Base-by-base conservation (phyloP, 768 basidiomycete genomes). In the Leccinellum rugosiceps region DNA sequence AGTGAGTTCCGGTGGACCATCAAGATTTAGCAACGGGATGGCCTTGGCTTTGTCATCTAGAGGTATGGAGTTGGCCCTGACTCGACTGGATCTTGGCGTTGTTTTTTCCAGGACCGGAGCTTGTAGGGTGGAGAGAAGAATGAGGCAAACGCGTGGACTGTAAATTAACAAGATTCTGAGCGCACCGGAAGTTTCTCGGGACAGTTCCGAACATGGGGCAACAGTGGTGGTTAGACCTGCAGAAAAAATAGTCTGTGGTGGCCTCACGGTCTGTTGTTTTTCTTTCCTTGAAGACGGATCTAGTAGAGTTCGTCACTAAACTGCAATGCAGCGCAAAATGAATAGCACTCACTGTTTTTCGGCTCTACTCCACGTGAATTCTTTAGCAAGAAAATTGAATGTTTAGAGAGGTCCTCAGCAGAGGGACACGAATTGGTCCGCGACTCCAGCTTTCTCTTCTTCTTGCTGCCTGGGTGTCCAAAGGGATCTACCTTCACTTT, bases 401-500 rank as follows among this genome's bases (percentile, higher is more conserved):
- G 35, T 23, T 34, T 44, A 25, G 50, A 28, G 13, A 5, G 41
- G 14, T 46, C 50, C 23, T 56, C 50, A 34, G 19, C 41, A 26
- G 54, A 48, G 15, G 35, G 30, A 43, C 43, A 17, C 25, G 19
- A 19, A 30, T 49, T 30, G 35, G 23, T 25, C 14, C 23, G 51
- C 21, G 7, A 19, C n/a, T 55, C 60, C 53, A 70, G 74, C 48
- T 75, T 80, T 63, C 79, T 83, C 70, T 78, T 82, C 63, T 76
- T 78, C 58, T 77, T 72, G 45, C 69, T 68, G 47, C 67, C 66
- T 51, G 70, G 74, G 3, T 52, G 50, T 14, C 66, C 68, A 60
- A 89, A 90, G 0, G 85, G 85, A 62, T 90, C 88, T 17, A 74
- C 61, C 57, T 78, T 79, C 10, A 73, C 71, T 65, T 83, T 87